Percentiles rank a stretch among this genome's conserved stretches.
phyloP scores from a whole-genome alignment of 768 basidiomycete genomes.

The Agrocybe chaxingu region DNA sequence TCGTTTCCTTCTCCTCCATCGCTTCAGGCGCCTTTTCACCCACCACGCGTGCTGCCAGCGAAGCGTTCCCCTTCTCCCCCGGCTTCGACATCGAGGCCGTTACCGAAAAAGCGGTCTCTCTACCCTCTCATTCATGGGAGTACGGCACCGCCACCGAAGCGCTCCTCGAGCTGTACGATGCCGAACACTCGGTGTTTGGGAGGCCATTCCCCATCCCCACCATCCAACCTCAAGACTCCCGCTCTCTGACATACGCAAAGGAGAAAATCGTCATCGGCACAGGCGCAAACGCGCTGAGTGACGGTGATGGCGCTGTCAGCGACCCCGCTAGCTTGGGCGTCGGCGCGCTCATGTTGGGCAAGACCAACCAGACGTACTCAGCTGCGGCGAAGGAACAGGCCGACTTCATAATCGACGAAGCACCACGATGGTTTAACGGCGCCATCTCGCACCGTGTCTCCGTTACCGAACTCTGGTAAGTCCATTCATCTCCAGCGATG shows the following conservation, averaged over 20 bases:
- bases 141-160: constrained; percentile 40
- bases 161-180: constrained; percentile 40
- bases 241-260: constrained; percentile 34
- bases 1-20: too few species aligned
- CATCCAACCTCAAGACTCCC: constrained; percentile 16
- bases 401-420: constrained; percentile 28
- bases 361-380: constrained; percentile 29
- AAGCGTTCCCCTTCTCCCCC: constrained; percentile 28
- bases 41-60: too few species aligned
- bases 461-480: constrained; percentile 40
- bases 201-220: constrained; percentile 31
- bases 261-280: constrained; percentile 33
- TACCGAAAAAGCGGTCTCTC: constrained; percentile 25
- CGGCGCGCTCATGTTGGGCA: constrained; percentile 40
- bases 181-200: constrained; percentile 37
- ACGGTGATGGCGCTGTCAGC: constrained; percentile 39
- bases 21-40: too few species aligned
- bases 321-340: constrained; percentile 50
- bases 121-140: constrained; percentile 48
- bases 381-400: constrained; percentile 29
- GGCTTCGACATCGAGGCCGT: constrained; percentile 39
- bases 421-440: constrained; percentile 40
- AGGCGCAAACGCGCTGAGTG: constrained; percentile 29
- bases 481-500: neutral
- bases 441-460: constrained; percentile 43